Evolutionary conservation across 352 stramenopile species (phyloP), one percentile per base, ranked within the genome.

Genomic region (Phytopythium boreale): DNA sequence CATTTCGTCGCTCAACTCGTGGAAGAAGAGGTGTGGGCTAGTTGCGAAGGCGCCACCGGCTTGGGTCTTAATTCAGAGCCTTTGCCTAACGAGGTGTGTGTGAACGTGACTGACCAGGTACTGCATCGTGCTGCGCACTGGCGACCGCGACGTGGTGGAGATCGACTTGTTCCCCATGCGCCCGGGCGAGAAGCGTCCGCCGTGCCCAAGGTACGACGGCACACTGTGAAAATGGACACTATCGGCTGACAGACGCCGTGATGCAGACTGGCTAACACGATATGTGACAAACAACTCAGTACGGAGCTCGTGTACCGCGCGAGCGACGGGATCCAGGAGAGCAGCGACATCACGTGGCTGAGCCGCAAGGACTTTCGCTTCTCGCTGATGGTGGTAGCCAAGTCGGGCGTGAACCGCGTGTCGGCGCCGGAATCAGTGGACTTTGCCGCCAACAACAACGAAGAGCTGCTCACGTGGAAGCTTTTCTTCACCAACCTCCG

Each of bases 81-180:
- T n/a, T n/a, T n/a, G n/a, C n/a, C n/a, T n/a, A 36, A 36, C 31
- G 31, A 39, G 10, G 11, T 2, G 10, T 15, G 6, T 14, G 6
- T 10, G 34, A 14, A 2, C 34, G 34, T 49, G 26, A n/a, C n/a
- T 61, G 31, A 17, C 63, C 56, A 94, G 87, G 47, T 93, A 93
- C 67, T 88, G 79, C 37, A 78, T 94, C 63, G 79, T 94, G 15
- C 71, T 96, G 24, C 74, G 74, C 26, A 92, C 85, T 26, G 66
- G 69, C 4, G 70, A 84, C 24, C 52, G 44, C 11, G 74, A 81
- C 49, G 72, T 91, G 6, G 74, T 93, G 12, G 87, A 96, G 72
- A 89, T 96, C 24, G 79, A 93, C 60, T 57, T 96, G 19, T 96
- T 94, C 59, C 70, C 74, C 19, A 92, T 94, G 83, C 87, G 78